Evolutionary conservation across 352 stramenopile genomes (phyloP), one percentile per base, ranked within the genome.

Genomic region (Halophytophthora batemanensis): DNA sequence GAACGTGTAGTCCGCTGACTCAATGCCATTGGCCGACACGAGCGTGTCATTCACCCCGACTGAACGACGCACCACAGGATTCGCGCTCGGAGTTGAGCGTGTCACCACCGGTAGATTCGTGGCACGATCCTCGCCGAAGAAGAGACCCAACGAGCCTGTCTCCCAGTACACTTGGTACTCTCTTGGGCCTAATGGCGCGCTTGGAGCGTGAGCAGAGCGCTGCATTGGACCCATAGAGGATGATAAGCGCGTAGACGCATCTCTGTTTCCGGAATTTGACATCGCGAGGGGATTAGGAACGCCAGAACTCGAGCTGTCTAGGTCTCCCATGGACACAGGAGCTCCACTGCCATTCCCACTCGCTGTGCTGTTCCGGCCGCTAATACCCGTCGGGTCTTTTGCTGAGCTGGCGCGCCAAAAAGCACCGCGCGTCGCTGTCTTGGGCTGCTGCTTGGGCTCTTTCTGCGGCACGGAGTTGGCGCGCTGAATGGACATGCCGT

Each of bases 81-180:
- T 90, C 13, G 82, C 77, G 15, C 67, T 84, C 1, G 77, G 54
- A 37, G 80, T 87, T 1, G 78, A 82, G 13, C 84, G 68, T 25
- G 82, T 95, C 29, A 95, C 77, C n/a, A 95, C 76, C 0, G 84
- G 84, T 13, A 87, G 66, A 12, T 75, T 84, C 0, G 80, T 88
- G 3, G 61, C 35, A 12, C 72, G 70, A 35, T 95, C 72, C 50
- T 95, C 84, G 0, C 77, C 84, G 58, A 95, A 95, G 51, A 91
- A 91, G 21, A 95, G 33, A n/a, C 84, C 84, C 6, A 95, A 48
- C 6, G 80, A 84, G 0, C 84, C 84, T 0, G 80, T 88, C 38
- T 89, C 80, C 84, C 84, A 95, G 40, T 77, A 75, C 25, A 93
- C 83, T 48, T 92, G 74, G 42, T 87, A 88, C 33, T 86, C 72